phyloP scores from a whole-genome alignment of 2,329 filamentous ascomycete genomes.

The Didymosphaeria variabile region DNA sequence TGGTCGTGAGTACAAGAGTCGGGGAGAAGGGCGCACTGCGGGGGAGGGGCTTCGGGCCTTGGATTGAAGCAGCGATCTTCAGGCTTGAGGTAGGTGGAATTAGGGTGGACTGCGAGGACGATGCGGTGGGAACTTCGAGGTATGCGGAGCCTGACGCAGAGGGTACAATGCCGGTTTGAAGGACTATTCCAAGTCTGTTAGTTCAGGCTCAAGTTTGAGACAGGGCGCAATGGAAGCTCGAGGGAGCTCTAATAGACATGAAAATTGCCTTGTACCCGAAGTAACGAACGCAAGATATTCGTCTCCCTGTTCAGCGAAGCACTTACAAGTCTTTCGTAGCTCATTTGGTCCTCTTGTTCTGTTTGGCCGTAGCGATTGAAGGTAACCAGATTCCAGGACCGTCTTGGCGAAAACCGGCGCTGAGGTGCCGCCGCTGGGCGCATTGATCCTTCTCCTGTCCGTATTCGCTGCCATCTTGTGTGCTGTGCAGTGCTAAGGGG shows the following conservation, averaged over 20 bases:
- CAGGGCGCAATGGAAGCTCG: conserved; percentile 9
- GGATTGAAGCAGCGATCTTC: conserved; percentile 92
- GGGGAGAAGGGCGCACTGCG: conserved; percentile 91
- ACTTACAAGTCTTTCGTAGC: conserved; percentile 86
- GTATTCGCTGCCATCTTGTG: conserved; percentile 36
- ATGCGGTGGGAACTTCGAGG: conserved; percentile 67
- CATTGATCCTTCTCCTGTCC: conserved; percentile 90
- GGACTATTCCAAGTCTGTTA: conserved; percentile 62
- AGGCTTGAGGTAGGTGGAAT: conserved; percentile 71
- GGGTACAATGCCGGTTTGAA: conserved; percentile 91
- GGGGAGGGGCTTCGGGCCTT: conserved; percentile 90
- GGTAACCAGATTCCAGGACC: conserved; percentile 57
- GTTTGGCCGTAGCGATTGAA: conserved; percentile 58
- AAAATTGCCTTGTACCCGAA: background rate
- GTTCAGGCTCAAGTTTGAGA: background rate
- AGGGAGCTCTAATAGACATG: background rate
- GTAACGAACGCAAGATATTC: no score
- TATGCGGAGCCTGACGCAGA: conserved; percentile 95
- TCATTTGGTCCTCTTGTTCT: conserved; percentile 72
- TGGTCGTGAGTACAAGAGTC: conserved; percentile 88
- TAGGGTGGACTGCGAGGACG: conserved; percentile 53
- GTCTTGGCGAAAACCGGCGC: conserved; percentile 74
- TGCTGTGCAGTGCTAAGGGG: conserved; percentile 7
- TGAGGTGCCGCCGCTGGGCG: conserved; percentile 78
- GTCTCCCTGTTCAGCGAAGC: background rate